These are phyloP conservation scores for Auxenochlorella protothecoides DNA, from an alignment of 139 green algal species.

Conservation along the genomic window DNA sequence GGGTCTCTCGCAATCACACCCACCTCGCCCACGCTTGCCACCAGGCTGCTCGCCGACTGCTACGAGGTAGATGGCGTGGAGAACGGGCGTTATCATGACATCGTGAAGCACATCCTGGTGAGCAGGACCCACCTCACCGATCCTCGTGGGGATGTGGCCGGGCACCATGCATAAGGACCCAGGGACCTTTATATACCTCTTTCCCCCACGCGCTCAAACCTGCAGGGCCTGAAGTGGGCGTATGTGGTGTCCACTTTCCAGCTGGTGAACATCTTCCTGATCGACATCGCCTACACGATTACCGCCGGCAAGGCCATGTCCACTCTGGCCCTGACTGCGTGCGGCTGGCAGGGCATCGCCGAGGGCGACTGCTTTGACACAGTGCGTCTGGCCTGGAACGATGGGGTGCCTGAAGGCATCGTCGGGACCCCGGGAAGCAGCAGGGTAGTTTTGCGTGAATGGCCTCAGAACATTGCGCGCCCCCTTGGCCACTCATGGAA, in stretches of 20 bases:
- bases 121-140: too few relatives aligned
- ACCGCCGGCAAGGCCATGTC: conserved; percentile 15
- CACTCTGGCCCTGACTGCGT: not conserved
- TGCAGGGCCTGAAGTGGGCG: conserved; percentile 3
- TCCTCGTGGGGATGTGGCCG: too few relatives aligned
- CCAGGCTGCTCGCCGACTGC: too few relatives aligned
- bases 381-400: not conserved
- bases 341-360: not conserved
- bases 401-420: not conserved
- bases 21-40: too few relatives aligned
- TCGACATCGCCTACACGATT: conserved; percentile 27
- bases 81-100: not conserved
- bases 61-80: conserved; percentile 19
- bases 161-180: too few relatives aligned
- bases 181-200: too few relatives aligned
- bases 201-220: not conserved
- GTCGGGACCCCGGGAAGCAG: not conserved
- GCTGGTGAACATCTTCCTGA: conserved; percentile 34
- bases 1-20: too few relatives aligned
- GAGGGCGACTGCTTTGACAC: conserved; percentile 1
- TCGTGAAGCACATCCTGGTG: conserved; percentile 4
- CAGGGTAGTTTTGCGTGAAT: not conserved
- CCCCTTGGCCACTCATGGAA: too few relatives aligned
- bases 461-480: not conserved
- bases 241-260: conserved; percentile 25